Base-by-base conservation (phyloP, 495 filamentous ascomycete species). In the Aspergillus panamensis region DNA sequence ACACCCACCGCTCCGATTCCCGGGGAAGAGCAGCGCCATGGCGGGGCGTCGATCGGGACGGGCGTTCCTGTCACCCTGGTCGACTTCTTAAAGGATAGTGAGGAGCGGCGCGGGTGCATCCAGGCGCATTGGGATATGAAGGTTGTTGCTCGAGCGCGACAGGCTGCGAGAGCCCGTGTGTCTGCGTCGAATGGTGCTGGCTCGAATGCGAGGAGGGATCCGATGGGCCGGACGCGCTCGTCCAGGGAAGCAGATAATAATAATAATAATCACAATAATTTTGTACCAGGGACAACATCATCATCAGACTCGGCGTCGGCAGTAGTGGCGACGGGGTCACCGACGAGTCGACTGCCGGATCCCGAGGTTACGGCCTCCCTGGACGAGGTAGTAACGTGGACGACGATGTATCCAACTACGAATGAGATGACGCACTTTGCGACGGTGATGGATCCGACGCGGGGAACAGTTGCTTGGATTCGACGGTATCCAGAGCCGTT, bases 381-480 rank as follows among this genome's bases (percentile, higher is more conserved):
- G 20, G 58, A 64, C 17, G 67, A 73, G 21, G 55, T 79, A 5
- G 62, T 73, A 8, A 49, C 60, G 8, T 81, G 78, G 82, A 63
- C 83, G 8, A 66, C 63, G 12, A 69, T 66, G 9, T 78, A 75
- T 56, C 82, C 82, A 0, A 73, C 77, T 19, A 63, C 70, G 5
- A 84, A 84, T 58, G 77, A 82, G 51, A 62, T 63, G 29, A 84
- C 79, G 14, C 82, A 85, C 61, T 85, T 76, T 60, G 73, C 75
- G 8, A 63, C 69, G 9, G 60, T 85, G 17, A 74, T 85, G 75
- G 80, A 82, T 68, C 73, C 81, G 6, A 61, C 33, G 3, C 62
- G 59, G 45, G 82, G 82, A 0, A 68, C 60, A 30, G 50, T 83
- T 14, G 60, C 64, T 10, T 84, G 80, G 76, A 61, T 73, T 13